Evolutionary conservation across 177 flowering plant species (phyloP).

Genomic region (Telopea speciosissima): DNA sequence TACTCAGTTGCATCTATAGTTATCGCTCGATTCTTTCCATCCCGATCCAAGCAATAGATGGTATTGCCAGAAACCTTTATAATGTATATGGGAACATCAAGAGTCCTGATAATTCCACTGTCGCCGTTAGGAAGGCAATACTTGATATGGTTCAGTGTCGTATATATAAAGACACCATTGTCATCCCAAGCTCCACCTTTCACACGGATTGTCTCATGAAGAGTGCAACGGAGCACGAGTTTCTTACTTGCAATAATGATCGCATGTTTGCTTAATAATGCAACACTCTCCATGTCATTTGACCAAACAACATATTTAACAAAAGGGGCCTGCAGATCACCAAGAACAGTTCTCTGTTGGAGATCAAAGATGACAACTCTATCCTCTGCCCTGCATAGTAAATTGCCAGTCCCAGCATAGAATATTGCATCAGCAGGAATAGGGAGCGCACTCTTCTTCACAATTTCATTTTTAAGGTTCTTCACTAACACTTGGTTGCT

Average conservation of each 20-base stretch:
- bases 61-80: constrained; percentile 47
- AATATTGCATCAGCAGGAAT: constrained; percentile 53
- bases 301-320: constrained; percentile 56
- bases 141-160: constrained; percentile 57
- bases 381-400: constrained; percentile 58
- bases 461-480: constrained; percentile 49
- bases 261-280: constrained; percentile 56
- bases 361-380: constrained; percentile 55
- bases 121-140: constrained; percentile 68
- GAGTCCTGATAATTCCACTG: constrained; percentile 56
- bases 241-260: constrained; percentile 50
- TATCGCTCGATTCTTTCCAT: constrained; percentile 48
- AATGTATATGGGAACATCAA: constrained; percentile 58
- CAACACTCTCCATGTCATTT: constrained; percentile 57
- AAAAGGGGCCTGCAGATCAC: constrained; percentile 52
- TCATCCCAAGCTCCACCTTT: constrained; percentile 70
- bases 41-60: constrained; percentile 55
- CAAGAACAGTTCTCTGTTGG: constrained; percentile 51
- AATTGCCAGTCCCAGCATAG: constrained; percentile 56
- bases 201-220: constrained; percentile 61
- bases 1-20: constrained; percentile 61
- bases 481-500: constrained; percentile 50
- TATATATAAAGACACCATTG: constrained; percentile 57
- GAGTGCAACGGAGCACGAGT: constrained; percentile 52
- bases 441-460: constrained; percentile 48